Base-by-base conservation (phyloP, 2,329 filamentous ascomycete genomes). In the Penicillium digitatum region DNA sequence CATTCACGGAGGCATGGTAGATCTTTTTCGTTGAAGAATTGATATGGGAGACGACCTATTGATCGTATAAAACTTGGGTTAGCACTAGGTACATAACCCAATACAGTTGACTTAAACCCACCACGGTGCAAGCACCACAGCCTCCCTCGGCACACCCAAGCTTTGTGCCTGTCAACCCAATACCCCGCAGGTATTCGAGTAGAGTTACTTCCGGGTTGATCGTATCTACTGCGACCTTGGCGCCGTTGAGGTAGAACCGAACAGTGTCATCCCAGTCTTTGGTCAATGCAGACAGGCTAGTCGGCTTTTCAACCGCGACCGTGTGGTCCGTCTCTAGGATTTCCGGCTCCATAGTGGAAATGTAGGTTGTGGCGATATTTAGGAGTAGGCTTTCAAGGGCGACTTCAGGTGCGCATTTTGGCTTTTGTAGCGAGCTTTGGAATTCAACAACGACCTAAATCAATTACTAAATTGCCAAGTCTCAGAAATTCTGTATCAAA, bases 1-100 rank as follows among this genome's bases (percentile, higher is more conserved):
- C 94, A 71, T 99, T 99, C 56, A 97, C 90, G 51, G 90, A 95
- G 54, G 94, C 94, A 79, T 99, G 93, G 69, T 97, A 97, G 64
- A 97, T 89, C 71, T 89, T 83, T 67, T 89, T 89, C 6, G 92
- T 96, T 3, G 90, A 95, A 1, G 91, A 91, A 69, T 97, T 97
- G 69, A 87, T 87, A 72, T 97, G 92, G 59, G 90, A 95, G 38
- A 99, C 82, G 29, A 99, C 82, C 80, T 82, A 64, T 48, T 14
- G 63, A 63, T 22, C 26, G 40, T 10, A 48, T 48, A 18, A 35
- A 14, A 10, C 9, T 24, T 61, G 56, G 3, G 67, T 68, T 55
- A 73, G 50, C 24, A 20, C 39, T 9, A 45, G 12, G 12, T 35
- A 34, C 34, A n/a, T 49, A 40, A 7, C 31, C 20, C 34, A 8